A percentile compares a stretch with the other conserved stretches of the same genome.
phyloP scores from a whole-genome alignment of 2,329 filamentous ascomycete genomes.

The Cercospora sojina region DNA sequence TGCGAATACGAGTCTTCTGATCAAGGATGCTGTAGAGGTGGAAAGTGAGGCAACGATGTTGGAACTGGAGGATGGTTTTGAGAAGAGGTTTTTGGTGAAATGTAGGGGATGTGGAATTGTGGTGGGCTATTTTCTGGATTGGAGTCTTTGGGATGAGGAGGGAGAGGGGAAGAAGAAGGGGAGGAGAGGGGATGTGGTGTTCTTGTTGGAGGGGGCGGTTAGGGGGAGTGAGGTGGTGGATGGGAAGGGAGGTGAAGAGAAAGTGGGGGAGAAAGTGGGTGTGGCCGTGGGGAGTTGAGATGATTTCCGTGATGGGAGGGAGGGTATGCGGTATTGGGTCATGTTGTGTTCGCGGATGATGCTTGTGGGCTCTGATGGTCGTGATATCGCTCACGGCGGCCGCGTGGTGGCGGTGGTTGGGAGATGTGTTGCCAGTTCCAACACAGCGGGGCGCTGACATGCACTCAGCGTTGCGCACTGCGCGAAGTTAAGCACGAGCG shows the following conservation, averaged over 20 bases:
- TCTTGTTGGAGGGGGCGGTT: slow-evolving; percentile 61
- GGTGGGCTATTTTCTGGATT: slow-evolving; percentile 63
- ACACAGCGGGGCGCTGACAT: not conserved
- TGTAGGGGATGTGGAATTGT: slow-evolving; percentile 62
- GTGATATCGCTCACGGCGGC: not conserved
- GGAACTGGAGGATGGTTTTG: slow-evolving; percentile 58
- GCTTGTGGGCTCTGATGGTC: not conserved
- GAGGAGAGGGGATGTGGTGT: slow-evolving; percentile 53
- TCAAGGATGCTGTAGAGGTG: slow-evolving; percentile 13
- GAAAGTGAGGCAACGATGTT: slow-evolving; percentile 27
- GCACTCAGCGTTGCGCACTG: not conserved
- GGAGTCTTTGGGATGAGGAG: slow-evolving; percentile 47
- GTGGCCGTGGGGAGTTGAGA: not conserved
- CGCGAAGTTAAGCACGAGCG: not conserved
- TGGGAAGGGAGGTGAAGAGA: slow-evolving; percentile 4
- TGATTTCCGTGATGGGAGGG: not conserved
- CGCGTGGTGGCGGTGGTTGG: not conserved
- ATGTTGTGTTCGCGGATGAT: not conserved
- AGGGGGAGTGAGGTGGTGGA: slow-evolving; percentile 58
- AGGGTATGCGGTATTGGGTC: not conserved
- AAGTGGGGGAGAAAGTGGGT: not conserved
- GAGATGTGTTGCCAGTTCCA: not conserved
- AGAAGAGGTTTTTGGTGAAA: slow-evolving; percentile 60
- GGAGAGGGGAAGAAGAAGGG: slow-evolving; percentile 37
- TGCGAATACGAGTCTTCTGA: slow-evolving; percentile 24